Conservation (phyloP, 164 flowering plant genomes). For the Taxillus chinensis region DNA sequence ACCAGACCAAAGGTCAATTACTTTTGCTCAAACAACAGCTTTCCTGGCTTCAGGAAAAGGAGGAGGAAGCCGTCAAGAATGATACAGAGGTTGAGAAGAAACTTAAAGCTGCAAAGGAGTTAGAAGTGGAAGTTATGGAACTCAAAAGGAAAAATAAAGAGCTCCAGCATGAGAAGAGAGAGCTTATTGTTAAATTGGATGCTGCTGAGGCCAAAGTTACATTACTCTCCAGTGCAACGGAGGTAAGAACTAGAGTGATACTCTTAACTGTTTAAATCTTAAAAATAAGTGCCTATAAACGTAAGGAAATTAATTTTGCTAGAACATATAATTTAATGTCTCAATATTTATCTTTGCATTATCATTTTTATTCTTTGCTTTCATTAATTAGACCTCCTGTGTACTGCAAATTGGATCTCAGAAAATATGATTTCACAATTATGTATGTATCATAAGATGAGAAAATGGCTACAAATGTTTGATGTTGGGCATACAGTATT, state of each 20-base stretch:
- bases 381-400: too few species aligned
- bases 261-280: too few species aligned
- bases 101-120: constrained; percentile 65
- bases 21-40: constrained; percentile 89
- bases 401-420: too few species aligned
- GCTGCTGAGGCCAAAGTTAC: constrained; percentile 64
- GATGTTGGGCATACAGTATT: too few species aligned
- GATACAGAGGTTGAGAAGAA: constrained; percentile 68
- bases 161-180: constrained; percentile 90
- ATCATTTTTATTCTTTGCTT: too few species aligned
- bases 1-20: constrained; percentile 83
- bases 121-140: constrained; percentile 77
- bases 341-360: too few species aligned
- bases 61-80: constrained; percentile 68
- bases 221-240: constrained; percentile 71
- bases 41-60: constrained; percentile 62
- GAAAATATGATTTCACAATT: too few species aligned
- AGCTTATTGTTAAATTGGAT: constrained; percentile 62
- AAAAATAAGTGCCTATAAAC: too few species aligned
- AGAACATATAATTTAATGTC: too few species aligned
- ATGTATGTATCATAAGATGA: too few species aligned
- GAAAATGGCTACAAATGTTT: too few species aligned
- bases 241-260: constrained; percentile 34
- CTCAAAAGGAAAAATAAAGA: constrained; percentile 85
- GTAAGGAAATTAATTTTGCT: too few species aligned